Evolutionary conservation across 179 eudicot species (phyloP), one percentile per base, ranked within the genome.

Genomic region (Beta corolliflora): DNA sequence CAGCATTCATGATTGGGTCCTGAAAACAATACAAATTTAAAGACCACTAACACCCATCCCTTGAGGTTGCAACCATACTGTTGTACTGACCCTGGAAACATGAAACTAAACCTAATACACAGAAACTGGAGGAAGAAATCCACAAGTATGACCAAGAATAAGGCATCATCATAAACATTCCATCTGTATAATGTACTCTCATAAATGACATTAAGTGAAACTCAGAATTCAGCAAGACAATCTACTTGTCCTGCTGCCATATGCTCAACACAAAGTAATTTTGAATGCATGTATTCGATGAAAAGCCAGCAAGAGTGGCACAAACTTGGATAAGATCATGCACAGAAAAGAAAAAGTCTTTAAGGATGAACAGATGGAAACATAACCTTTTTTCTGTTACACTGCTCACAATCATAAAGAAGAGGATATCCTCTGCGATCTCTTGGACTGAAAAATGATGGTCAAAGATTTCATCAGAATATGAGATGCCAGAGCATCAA

Each of bases 331-430:
- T 76, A 79, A 23, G 23, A 19, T 58, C 61, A 31, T 80, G 59
- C 31, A 76, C 63, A 75, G 68, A 59, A 68, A 73, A 60, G 77
- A 23, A 45, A 53, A 11, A 55, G 53, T 36, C 50, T 66, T 29
- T 5, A 66, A 55, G 21, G 14, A 41, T 60, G 73, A 68, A 78
- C 80, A 48, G 56, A 71, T 48, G 71, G 77, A 79, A 79, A 18
- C 50, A 50, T 53, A 72, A 93, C 97, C 97, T 90, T 83, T 81
- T 75, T 83, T 74, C 79, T 75, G 78, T 86, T 76, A 85, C 97
- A 92, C 80, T 86, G 90, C 78, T 92, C 89, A 82, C 95, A 92
- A 45, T 92, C 93, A 77, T 46, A 87, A 55, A 85, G 71, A 76
- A 84, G 85, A 45, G 82, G 88, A 79, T 82, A 71, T 75, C 87